Percentiles rank a stretch among this genome's conserved stretches.
Evolutionary conservation across 305 asterid species (phyloP).

Genomic region (Fraxinus albicans): DNA sequence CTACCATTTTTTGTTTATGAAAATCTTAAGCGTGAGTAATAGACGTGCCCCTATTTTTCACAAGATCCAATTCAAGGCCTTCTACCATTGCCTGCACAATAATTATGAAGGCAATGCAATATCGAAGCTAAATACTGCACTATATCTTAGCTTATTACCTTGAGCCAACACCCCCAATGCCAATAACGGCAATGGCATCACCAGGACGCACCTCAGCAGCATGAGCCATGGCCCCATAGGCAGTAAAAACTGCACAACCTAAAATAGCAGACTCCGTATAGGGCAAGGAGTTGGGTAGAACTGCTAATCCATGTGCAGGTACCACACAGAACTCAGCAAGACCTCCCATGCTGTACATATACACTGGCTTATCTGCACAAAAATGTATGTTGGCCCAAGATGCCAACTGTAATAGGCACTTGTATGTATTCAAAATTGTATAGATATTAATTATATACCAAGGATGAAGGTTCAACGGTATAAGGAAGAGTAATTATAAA

Average conservation of each 20-base stretch:
- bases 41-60: background rate
- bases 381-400: slow-evolving; percentile 23
- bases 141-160: slow-evolving; percentile 48
- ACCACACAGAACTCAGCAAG: slow-evolving; percentile 96
- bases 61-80: slow-evolving; percentile 14
- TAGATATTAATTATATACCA: background rate
- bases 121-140: slow-evolving; percentile 3
- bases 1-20: background rate
- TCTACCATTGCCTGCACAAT: slow-evolving; percentile 11
- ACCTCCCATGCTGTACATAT: slow-evolving; percentile 99
- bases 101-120: background rate
- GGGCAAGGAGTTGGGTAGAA: slow-evolving; percentile 76
- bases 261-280: slow-evolving; percentile 89
- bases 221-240: slow-evolving; percentile 99
- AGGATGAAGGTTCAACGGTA: slow-evolving; percentile 4
- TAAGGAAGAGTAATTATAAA: slow-evolving; percentile 11
- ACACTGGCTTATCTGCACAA: slow-evolving; percentile 85
- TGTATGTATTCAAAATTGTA: background rate
- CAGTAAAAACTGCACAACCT: slow-evolving; percentile 98
- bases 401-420: slow-evolving; percentile 18
- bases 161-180: slow-evolving; percentile 97
- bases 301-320: slow-evolving; percentile 81
- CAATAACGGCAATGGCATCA: slow-evolving; percentile 91
- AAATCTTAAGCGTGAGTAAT: background rate
- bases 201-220: slow-evolving; percentile 94